Conservation (phyloP, 768 basidiomycete species). For the Termitomyces eurrhizus region DNA sequence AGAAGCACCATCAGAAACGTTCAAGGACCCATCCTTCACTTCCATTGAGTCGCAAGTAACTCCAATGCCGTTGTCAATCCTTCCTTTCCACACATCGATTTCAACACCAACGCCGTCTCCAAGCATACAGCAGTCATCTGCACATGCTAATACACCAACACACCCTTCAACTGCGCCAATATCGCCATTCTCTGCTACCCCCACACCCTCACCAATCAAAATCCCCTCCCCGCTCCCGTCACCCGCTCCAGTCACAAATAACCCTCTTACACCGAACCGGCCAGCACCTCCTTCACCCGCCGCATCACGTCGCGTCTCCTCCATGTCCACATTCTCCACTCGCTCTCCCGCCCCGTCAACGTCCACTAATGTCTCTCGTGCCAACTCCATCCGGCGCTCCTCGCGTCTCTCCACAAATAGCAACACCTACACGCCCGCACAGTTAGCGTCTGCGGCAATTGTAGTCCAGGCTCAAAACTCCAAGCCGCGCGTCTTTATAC, state of each 20-base stretch:
- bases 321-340: constrained; percentile 28
- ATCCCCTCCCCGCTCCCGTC: constrained; percentile 1
- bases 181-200: background rate
- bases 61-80: constrained; percentile 2
- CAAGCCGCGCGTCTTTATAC: constrained; percentile 21
- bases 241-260: background rate
- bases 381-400: constrained; percentile 10
- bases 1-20: background rate
- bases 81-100: background rate
- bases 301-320: constrained; percentile 18
- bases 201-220: constrained; percentile 1
- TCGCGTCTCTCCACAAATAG: background rate
- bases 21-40: background rate
- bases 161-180: background rate
- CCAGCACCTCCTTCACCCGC: constrained; percentile 16
- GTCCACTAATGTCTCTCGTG: constrained; percentile 11
- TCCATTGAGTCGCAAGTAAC: background rate
- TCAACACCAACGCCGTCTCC: background rate
- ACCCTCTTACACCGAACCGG: constrained; percentile 18
- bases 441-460: background rate
- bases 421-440: background rate
- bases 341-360: constrained; percentile 12
- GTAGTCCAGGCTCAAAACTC: background rate
- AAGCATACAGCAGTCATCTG: background rate
- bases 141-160: background rate